Base-by-base conservation (phyloP, 2,329 filamentous ascomycete genomes). In the Aureobasidium sp. region DNA sequence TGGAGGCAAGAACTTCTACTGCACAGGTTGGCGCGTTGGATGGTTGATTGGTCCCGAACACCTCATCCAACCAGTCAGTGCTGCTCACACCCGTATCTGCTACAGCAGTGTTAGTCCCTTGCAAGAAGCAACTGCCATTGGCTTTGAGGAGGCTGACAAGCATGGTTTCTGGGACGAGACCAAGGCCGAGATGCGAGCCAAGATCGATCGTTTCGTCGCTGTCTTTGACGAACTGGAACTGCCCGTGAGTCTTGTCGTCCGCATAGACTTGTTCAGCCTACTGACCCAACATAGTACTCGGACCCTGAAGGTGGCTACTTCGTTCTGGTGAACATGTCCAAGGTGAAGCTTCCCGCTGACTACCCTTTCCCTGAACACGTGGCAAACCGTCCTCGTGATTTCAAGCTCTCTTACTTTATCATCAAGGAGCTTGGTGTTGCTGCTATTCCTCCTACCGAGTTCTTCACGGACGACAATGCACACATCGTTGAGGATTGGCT, bases 301-400 rank as follows among this genome's bases (percentile, higher is more conserved):
- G 86, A 95, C 56, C 93, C 93, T 4, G 90, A 98, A 69, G 93
- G 93, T 50, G 93, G 93, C 17, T 98, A 98, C 75, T 98, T 98
- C 66, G 88, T 98, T 34, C 81, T 98, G 50, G 93, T 88, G 59
- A 98, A 98, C 73, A 84, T 97, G 77, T 77, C 81, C 54, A 90
- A 91, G 66, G 88, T 98, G 54, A 82, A 86, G 66, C 68, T 98
- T 4, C 93, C 93, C 0, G 78, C 78, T 4, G 83, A 84, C 66
- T 98, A 97, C 68, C 80, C 85, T 0, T 97, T 97, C 75, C 93
- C 93, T 24, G 77, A 84, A 1, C 89, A 96, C 66, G 91, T 98
- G 30, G 88, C 86, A 12, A 83, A 78, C 64, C 81, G 93, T 1
- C 89, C 93, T 21, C 79, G 93, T 25, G 93, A 98, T 68, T 98